Conservation (phyloP, 2,329 filamentous ascomycete species). For the Aspergillus hortae region DNA sequence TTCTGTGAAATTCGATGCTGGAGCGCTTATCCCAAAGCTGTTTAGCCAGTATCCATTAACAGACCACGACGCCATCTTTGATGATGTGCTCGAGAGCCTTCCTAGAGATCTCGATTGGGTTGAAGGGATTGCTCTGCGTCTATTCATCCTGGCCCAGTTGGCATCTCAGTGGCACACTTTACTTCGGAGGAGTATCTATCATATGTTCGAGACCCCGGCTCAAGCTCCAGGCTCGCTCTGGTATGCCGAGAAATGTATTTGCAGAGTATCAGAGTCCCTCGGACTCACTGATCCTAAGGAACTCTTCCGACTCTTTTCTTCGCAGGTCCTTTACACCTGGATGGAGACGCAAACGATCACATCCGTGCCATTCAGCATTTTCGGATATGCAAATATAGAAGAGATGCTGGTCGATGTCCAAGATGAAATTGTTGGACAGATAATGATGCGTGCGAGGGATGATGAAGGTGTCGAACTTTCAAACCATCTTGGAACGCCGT, state of each 20-base stretch:
- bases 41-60: slow-evolving; percentile 81
- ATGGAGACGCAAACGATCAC: slow-evolving; percentile 63
- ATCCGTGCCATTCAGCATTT: slow-evolving; percentile 80
- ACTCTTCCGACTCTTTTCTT: slow-evolving; percentile 78
- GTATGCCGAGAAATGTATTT: slow-evolving; percentile 71
- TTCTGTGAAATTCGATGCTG: slow-evolving; percentile 71
- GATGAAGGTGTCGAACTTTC: slow-evolving; percentile 61
- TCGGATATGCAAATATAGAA: slow-evolving; percentile 67
- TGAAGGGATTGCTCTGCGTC: slow-evolving; percentile 81
- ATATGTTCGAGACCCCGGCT: slow-evolving; percentile 87
- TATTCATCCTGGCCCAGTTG: slow-evolving; percentile 71
- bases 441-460: slow-evolving; percentile 75
- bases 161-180: slow-evolving; percentile 83
- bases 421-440: slow-evolving; percentile 73
- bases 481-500: slow-evolving; percentile 51
- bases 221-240: slow-evolving; percentile 61
- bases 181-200: slow-evolving; percentile 81
- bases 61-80: slow-evolving; percentile 77
- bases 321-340: slow-evolving; percentile 91
- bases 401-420: slow-evolving; percentile 69
- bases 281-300: slow-evolving; percentile 62
- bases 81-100: slow-evolving; percentile 77
- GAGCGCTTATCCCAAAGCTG: slow-evolving; percentile 64
- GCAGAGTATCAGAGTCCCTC: slow-evolving; percentile 62
- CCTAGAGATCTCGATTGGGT: slow-evolving; percentile 66